Percentiles rank a stretch among this genome's conserved stretches.
These are phyloP conservation scores for Paecilomyces dactylethromorphus DNA, from an alignment of 2,329 filamentous ascomycete species.

Conservation along the genomic window DNA sequence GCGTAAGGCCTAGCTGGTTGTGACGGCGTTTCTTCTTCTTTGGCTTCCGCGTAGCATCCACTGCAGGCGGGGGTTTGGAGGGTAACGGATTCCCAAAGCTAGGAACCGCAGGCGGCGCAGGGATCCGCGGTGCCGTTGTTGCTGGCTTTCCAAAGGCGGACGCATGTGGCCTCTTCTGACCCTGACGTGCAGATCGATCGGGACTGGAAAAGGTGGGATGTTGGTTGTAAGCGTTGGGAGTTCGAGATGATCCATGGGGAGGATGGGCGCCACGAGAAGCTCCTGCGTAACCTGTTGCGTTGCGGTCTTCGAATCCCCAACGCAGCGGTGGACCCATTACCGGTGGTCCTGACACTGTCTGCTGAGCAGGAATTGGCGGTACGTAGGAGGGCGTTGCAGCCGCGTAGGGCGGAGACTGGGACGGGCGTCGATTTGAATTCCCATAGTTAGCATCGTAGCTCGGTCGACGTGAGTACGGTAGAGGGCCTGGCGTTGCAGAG, in stretches of 20 bases:
- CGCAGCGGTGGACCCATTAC: slow-evolving; percentile 51
- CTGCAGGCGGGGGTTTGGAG: slow-evolving; percentile 33
- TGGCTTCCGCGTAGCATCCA: slow-evolving; percentile 25
- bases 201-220: slow-evolving; percentile 7
- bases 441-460: slow-evolving; percentile 21
- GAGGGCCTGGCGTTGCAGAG: slow-evolving; percentile 11
- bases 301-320: slow-evolving; percentile 49
- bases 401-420: slow-evolving; percentile 5
- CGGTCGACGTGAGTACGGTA: slow-evolving; percentile 19
- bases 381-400: slow-evolving; percentile 12
- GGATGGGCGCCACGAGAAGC: slow-evolving; percentile 3
- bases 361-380: slow-evolving; percentile 16
- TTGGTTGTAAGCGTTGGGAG: slow-evolving; percentile 15
- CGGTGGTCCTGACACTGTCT: slow-evolving; percentile 23
- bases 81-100: slow-evolving; percentile 39
- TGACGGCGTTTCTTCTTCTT: slow-evolving; percentile 38
- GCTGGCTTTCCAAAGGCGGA: slow-evolving; percentile 30
- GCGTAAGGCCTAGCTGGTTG: slow-evolving; percentile 44
- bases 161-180: slow-evolving; percentile 30
- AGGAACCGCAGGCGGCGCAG: slow-evolving; percentile 38
- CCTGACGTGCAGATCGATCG: slow-evolving; percentile 14
- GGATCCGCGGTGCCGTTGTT: slow-evolving; percentile 20
- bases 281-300: slow-evolving; percentile 37
- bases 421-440: slow-evolving; percentile 1
- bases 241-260: slow-evolving; percentile 8